A percentile compares a stretch with the other conserved stretches of the same genome.
Conservation (phyloP, 2,329 filamentous ascomycete genomes). For the Arthrobotrys megalospora region DNA sequence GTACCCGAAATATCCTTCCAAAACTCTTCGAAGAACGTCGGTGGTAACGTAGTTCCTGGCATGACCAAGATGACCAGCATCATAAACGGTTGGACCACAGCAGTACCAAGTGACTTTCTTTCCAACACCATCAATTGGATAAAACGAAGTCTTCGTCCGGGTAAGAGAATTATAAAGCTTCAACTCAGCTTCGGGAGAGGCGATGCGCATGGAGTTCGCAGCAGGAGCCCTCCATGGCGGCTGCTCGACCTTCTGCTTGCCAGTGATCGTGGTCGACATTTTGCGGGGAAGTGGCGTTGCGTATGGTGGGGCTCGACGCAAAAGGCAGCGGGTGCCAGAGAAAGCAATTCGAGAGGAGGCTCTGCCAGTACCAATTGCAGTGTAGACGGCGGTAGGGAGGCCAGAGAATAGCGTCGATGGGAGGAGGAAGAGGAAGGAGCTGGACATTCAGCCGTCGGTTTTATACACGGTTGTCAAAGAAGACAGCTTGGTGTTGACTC, state of each 20-base stretch:
- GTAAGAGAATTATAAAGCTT: constrained; percentile 87
- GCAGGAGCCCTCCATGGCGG: constrained; percentile 56
- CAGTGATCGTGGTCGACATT: constrained; percentile 55
- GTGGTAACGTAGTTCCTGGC: constrained; percentile 92
- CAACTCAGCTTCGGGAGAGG: constrained; percentile 67
- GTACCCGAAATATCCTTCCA: constrained; percentile 86
- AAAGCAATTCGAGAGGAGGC: not conserved
- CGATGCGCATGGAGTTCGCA: constrained; percentile 69
- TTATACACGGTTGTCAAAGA: constrained; percentile 44
- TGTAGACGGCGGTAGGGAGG: constrained; percentile 27
- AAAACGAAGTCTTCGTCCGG: constrained; percentile 80
- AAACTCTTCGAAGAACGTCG: constrained; percentile 86
- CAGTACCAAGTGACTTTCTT: constrained; percentile 86
- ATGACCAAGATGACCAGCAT: constrained; percentile 85
- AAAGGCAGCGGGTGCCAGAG: not conserved
- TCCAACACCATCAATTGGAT: constrained; percentile 78
- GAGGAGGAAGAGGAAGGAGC: constrained; percentile 30
- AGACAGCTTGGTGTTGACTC: constrained; percentile 43
- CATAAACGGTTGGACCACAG: constrained; percentile 89
- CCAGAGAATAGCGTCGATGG: constrained; percentile 36
- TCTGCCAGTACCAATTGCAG: constrained; percentile 17
- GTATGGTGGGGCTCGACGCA: constrained; percentile 45
- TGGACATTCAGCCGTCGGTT: constrained; percentile 48
- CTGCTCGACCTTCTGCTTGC: constrained; percentile 60
- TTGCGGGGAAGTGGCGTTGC: constrained; percentile 41